Conservation (phyloP, 371 early-diverging fungal species). For the Cokeromyces recurvatus region DNA sequence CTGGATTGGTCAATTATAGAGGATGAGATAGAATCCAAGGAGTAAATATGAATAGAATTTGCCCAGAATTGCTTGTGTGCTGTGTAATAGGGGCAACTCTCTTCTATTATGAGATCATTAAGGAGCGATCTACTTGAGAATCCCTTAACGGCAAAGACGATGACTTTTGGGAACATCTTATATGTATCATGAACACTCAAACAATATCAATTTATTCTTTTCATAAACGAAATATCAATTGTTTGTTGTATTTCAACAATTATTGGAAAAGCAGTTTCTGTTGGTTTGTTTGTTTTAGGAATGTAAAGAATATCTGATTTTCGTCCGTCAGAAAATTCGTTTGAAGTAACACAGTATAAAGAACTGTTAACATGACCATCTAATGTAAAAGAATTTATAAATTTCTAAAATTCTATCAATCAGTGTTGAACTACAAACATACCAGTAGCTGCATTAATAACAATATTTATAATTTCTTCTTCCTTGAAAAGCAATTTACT, state of each 20-base stretch:
- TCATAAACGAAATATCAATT: constrained; percentile 4
- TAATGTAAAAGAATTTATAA: constrained; percentile 6
- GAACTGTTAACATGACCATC: constrained; percentile 5
- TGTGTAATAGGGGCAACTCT: constrained; percentile 3
- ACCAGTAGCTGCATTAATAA: constrained; percentile 4
- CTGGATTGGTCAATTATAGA: constrained; percentile 3
- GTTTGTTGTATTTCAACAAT: constrained; percentile 11
- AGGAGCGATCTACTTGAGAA: constrained; percentile 4
- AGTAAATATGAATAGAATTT: constrained; percentile 2
- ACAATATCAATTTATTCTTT: constrained; percentile 6
- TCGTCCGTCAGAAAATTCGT: constrained; percentile 6
- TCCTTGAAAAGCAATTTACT: constrained; percentile 2
- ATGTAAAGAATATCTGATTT: constrained; percentile 4
- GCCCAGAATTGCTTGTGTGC: constrained; percentile 1
- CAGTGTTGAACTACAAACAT: constrained; percentile 4
- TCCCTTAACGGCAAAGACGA: constrained; percentile 1
- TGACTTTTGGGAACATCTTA: constrained; percentile 4
- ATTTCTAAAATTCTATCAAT: constrained; percentile 2
- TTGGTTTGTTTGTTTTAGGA: background rate
- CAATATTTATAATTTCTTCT: background rate
- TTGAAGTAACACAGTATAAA: constrained; percentile 1
- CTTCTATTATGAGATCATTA: background rate
- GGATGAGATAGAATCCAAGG: constrained; percentile 4
- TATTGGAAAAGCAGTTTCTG: constrained; percentile 1
- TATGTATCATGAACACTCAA: constrained; percentile 4